Evolutionary conservation across 441 rosid species (phyloP).

Genomic region (Isatis lusitanica): DNA sequence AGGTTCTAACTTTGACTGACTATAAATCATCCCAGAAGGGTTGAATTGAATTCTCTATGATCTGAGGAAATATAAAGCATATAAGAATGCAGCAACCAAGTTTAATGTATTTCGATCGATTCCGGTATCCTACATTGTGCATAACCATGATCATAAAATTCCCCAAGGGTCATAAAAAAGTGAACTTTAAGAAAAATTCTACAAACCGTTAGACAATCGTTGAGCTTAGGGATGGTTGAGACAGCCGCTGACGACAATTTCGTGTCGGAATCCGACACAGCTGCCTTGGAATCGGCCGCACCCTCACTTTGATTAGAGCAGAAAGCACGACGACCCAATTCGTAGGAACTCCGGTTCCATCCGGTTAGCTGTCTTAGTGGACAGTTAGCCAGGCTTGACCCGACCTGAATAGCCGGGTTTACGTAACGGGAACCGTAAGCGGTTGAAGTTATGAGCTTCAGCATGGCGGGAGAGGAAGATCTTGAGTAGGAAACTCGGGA

Average conservation of each 20-base stretch:
- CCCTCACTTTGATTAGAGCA: slow-evolving; percentile 34
- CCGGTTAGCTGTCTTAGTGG: slow-evolving; percentile 50
- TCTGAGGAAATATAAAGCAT: background rate
- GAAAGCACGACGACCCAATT: slow-evolving; percentile 45
- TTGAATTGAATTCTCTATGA: background rate
- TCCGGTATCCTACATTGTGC: background rate
- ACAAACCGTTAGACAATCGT: slow-evolving; percentile 75
- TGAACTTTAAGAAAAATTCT: background rate
- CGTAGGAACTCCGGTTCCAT: slow-evolving; percentile 36
- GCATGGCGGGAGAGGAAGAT: slow-evolving; percentile 43
- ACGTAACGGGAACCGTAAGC: slow-evolving; percentile 44
- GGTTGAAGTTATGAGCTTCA: slow-evolving; percentile 64
- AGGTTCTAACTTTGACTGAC: slow-evolving; percentile 14
- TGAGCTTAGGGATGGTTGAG: slow-evolving; percentile 54
- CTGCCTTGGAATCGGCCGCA: slow-evolving; percentile 34
- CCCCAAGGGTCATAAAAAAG: background rate
- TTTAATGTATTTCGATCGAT: background rate
- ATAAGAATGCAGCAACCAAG: background rate
- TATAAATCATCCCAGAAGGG: background rate
- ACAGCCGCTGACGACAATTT: slow-evolving; percentile 67
- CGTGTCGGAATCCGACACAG: slow-evolving; percentile 37
- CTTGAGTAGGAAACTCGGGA: slow-evolving; percentile 25
- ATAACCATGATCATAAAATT: background rate
- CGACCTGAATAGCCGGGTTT: slow-evolving; percentile 39
- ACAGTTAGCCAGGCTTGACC: slow-evolving; percentile 31